Evolutionary conservation across 2,329 filamentous ascomycete genomes (phyloP).

Genomic region (Pseudocercospora fijiensis): DNA sequence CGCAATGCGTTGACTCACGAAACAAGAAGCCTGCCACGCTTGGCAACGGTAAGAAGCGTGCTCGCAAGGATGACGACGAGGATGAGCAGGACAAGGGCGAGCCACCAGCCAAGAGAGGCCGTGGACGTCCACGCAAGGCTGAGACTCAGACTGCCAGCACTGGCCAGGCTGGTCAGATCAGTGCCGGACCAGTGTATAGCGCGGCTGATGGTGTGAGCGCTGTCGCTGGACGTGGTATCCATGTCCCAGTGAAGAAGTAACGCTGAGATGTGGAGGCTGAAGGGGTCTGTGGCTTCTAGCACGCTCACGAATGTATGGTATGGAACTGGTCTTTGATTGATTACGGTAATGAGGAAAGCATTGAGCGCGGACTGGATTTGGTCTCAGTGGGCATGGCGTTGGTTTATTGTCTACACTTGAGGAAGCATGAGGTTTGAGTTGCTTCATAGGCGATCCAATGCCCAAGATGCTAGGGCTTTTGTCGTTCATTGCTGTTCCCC

Average conservation of each 20-base stretch:
- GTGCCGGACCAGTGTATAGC: background rate
- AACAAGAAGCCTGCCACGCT: background rate
- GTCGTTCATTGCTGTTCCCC: too few relatives aligned
- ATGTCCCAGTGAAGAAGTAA: background rate
- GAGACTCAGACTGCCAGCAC: background rate
- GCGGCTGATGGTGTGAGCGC: background rate
- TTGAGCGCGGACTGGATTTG: too few relatives aligned
- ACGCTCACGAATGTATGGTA: too few relatives aligned
- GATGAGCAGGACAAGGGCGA: background rate
- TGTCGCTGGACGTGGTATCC: conserved; percentile 2
- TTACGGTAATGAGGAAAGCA: too few relatives aligned
- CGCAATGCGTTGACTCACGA: background rate
- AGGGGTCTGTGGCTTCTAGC: too few relatives aligned
- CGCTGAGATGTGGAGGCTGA: background rate
- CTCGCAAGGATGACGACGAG: background rate
- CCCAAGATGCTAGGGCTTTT: too few relatives aligned
- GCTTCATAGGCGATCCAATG: too few relatives aligned
- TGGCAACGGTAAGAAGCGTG: background rate
- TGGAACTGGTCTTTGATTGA: too few relatives aligned
- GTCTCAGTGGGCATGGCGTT: too few relatives aligned
- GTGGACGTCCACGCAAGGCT: background rate
- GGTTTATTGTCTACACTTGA: too few relatives aligned
- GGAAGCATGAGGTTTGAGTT: too few relatives aligned
- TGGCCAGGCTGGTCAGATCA: background rate
- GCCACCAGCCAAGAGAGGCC: background rate